phyloP scores from a whole-genome alignment of 2,329 filamentous ascomycete genomes.

The Exophiala lecanii-corni region DNA sequence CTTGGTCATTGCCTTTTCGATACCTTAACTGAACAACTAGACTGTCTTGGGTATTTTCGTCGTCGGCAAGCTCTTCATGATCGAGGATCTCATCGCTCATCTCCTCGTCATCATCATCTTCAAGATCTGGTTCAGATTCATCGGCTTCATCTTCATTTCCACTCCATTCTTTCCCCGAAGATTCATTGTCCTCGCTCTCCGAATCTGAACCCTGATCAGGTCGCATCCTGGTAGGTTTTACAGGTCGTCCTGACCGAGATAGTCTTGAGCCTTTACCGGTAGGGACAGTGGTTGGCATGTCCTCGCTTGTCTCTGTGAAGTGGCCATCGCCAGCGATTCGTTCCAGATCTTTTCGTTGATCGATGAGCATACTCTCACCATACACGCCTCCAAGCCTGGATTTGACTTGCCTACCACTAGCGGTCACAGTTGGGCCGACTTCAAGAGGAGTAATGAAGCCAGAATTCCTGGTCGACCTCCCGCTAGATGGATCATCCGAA shows the following conservation, averaged over 20 bases:
- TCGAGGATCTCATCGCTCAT: constrained; percentile 47
- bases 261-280: constrained; percentile 36
- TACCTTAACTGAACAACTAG: constrained; percentile 69
- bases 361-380: constrained; percentile 53
- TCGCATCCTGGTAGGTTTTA: constrained; percentile 23
- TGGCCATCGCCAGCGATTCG: constrained; percentile 40
- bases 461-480: constrained; percentile 62
- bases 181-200: constrained; percentile 54
- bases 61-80: constrained; percentile 28
- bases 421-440: constrained; percentile 63
- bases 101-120: constrained; percentile 67
- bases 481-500: constrained; percentile 61
- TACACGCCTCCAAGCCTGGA: constrained; percentile 51
- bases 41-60: constrained; percentile 47
- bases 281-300: constrained; percentile 37
- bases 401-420: constrained; percentile 78
- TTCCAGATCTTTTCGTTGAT: constrained; percentile 39
- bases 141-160: constrained; percentile 33
- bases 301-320: constrained; percentile 42
- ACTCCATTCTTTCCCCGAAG: constrained; percentile 53
- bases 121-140: constrained; percentile 66
- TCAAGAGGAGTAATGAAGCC: constrained; percentile 69
- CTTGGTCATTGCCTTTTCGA: constrained; percentile 14
- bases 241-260: constrained; percentile 18
- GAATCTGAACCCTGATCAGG: constrained; percentile 40